Base-by-base conservation (phyloP, 768 basidiomycete species). In the Lentinus brumalis region DNA sequence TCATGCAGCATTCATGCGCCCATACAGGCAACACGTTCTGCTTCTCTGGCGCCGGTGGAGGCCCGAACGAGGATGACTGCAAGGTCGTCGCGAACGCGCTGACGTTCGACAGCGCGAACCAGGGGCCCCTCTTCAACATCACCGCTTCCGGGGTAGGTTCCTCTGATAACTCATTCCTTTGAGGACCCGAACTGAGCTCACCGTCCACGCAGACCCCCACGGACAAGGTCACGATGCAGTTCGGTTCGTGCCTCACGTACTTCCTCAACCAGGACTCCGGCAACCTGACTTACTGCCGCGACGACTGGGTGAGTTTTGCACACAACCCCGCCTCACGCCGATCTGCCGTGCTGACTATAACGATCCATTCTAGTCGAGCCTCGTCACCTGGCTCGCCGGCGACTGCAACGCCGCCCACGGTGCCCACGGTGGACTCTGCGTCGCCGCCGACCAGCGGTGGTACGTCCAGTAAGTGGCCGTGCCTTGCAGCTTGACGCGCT, bases 341-440 rank as follows among this genome's bases (percentile, higher is more conserved):
- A 10, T 26, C 12, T 4, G 49, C 30, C 12, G 21, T 54, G 21
- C 30, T 21, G 42, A 46, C 26, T 42, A 50, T 30, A 8, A 4
- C 16, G 3, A 16, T 21, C n/a, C 16, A 18, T 21, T n/a, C 14
- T n/a, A 80, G 78, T 74, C 79, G n/a, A 56, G 67, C 44, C 62
- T 79, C 53, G 63, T 81, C 40, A 73, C 78, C 61, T 78, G 69
- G 53, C 66, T 83, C 35, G 77, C 81, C 0, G 71, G 71, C 26
- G 80, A 79, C 64, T 83, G 81, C 67, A 77, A 81, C 67, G 68
- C 79, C 0, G 73, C 76, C 4, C 78, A 82, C 71, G 81, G 81
- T 56, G 81, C 81, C 4, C 80, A 83, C 60, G 82, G 81, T 16
- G 81, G 81, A 0, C 72, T 77, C 56, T 82, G 81, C 59, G 77